A percentile compares a stretch with the other conserved stretches of the same genome.
Evolutionary conservation across 768 basidiomycete species (phyloP).

Genomic region (Daedaleopsis sinensis): DNA sequence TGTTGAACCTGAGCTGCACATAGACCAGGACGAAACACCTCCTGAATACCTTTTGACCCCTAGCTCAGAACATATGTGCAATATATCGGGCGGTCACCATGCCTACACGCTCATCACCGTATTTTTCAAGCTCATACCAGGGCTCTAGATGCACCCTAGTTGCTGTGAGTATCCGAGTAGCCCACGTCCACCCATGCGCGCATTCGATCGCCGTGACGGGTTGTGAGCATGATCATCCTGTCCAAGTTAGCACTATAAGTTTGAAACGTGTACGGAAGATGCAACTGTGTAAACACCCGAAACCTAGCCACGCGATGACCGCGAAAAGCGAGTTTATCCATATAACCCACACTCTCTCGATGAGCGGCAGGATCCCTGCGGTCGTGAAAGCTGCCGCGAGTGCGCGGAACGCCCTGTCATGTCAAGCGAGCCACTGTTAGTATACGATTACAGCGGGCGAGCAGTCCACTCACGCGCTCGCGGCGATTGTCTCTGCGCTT

Average conservation of each 20-base stretch:
- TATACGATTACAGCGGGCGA: too few species aligned
- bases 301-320: constrained; percentile 51
- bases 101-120: too few species aligned
- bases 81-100: too few species aligned
- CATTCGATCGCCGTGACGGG: constrained; percentile 58
- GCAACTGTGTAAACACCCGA: constrained; percentile 38
- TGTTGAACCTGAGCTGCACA: too few species aligned
- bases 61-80: too few species aligned
- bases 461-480: constrained; percentile 44
- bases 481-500: constrained; percentile 68
- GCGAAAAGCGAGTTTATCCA: constrained; percentile 52
- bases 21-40: too few species aligned
- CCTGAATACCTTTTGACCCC: too few species aligned
- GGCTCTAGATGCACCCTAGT: too few species aligned
- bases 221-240: constrained; percentile 55
- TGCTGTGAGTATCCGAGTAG: constrained; percentile 43
- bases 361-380: constrained; percentile 53
- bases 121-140: too few species aligned
- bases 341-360: constrained; percentile 54
- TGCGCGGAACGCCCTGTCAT: constrained; percentile 48
- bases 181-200: constrained; percentile 59
- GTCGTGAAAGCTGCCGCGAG: constrained; percentile 46
- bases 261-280: too few species aligned
- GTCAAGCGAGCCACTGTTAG: too few species aligned
- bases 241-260: constrained; percentile 22